Conservation (phyloP, 495 filamentous ascomycete species). For the Neurospora tetraspora region DNA sequence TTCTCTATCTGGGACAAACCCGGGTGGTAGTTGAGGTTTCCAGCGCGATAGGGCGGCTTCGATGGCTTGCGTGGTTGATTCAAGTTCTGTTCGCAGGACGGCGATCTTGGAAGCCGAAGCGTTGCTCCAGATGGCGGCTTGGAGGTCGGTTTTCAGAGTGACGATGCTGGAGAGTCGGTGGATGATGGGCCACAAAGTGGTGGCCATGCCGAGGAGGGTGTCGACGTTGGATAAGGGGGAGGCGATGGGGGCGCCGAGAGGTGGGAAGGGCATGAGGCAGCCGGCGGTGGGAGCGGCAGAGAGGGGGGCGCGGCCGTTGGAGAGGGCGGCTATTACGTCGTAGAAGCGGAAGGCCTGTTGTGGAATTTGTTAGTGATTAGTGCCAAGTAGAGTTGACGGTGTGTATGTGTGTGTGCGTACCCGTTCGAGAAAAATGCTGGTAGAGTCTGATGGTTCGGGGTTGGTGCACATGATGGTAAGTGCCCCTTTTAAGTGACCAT, state of each 20-base stretch:
- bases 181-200: conserved; percentile 53
- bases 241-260: conserved; percentile 32
- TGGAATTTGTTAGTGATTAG: neutral
- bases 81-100: conserved; percentile 44
- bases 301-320: conserved; percentile 48
- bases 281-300: conserved; percentile 38
- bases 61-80: conserved; percentile 44
- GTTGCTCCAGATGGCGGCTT: conserved; percentile 29
- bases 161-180: conserved; percentile 48
- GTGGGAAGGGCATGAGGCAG: conserved; percentile 33
- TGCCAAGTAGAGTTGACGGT: neutral
- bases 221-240: conserved; percentile 43
- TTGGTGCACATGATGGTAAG: conserved; percentile 46
- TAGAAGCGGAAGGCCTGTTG: conserved; percentile 54
- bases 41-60: conserved; percentile 46
- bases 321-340: conserved; percentile 53
- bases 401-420: conserved; percentile 23
- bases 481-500: conserved; percentile 50
- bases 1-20: conserved; percentile 9
- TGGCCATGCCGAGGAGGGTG: conserved; percentile 51
- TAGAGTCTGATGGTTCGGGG: conserved; percentile 36
- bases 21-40: conserved; percentile 35
- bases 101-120: conserved; percentile 35
- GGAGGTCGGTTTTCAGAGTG: conserved; percentile 40
- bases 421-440: conserved; percentile 46